Percentiles rank a stretch among this genome's conserved stretches.
phyloP scores from a whole-genome alignment of 73 alveolate genomes.

The Uronychia setigera region DNA sequence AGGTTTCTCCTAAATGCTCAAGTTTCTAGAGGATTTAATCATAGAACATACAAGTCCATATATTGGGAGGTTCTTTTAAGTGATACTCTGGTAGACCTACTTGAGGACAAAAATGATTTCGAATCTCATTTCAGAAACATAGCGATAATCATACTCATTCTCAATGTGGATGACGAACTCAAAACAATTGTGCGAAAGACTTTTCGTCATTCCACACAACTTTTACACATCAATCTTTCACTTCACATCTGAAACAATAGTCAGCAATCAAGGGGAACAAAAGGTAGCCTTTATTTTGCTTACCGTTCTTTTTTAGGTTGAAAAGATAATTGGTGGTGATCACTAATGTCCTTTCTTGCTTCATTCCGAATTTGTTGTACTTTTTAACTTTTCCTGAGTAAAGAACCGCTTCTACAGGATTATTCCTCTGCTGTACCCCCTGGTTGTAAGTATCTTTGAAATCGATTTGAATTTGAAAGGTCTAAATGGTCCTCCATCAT shows the following conservation, averaged over 20 bases:
- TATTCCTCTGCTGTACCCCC: neutral
- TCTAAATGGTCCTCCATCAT: neutral
- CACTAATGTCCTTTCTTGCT: slow-evolving; percentile 14
- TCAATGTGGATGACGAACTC: neutral
- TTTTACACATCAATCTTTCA: neutral
- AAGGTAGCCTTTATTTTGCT: neutral
- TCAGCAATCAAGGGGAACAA: too few species aligned
- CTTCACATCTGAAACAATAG: slow-evolving; percentile 4
- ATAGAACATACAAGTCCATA: neutral
- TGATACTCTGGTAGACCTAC: neutral
- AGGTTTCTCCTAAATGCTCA: neutral
- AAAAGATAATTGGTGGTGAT: slow-evolving; percentile 26
- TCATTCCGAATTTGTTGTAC: slow-evolving; percentile 52
- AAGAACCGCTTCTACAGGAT: slow-evolving; percentile 14
- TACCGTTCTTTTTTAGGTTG: slow-evolving; percentile 35
- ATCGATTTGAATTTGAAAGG: neutral
- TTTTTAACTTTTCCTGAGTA: slow-evolving; percentile 29
- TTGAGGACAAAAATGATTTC: neutral
- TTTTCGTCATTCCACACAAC: slow-evolving; percentile 16
- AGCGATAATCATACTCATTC: neutral
- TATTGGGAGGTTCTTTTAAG: neutral
- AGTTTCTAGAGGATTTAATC: neutral
- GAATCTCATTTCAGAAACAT: neutral
- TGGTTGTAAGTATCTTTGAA: neutral
- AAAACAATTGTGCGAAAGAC: neutral